Conservation (phyloP, 169 alveolate species). For the Plasmodium cynomolgi region DNA sequence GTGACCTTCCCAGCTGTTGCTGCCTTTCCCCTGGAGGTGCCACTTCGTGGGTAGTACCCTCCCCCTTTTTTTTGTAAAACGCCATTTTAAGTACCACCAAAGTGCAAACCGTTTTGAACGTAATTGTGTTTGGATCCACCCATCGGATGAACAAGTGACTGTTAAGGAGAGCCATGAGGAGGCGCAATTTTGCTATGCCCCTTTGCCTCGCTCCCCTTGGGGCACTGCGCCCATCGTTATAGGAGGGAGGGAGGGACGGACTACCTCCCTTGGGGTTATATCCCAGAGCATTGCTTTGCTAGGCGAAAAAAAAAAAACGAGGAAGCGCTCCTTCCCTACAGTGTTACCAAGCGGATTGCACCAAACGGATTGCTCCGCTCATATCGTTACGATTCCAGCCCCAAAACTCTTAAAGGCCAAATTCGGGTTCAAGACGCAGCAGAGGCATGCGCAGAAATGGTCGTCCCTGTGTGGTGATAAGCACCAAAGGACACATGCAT, state of each 20-base stretch:
- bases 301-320: neutral
- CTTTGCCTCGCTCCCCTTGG: too few species aligned
- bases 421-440: neutral
- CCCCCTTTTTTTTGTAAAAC: neutral
- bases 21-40: neutral
- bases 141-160: neutral
- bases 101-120: neutral
- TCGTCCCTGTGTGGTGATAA: neutral
- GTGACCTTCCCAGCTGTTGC: neutral
- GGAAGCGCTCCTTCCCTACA: neutral
- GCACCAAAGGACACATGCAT: neutral
- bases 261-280: neutral
- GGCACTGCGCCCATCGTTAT: too few species aligned
- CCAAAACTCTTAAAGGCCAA: neutral
- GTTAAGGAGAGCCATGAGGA: neutral
- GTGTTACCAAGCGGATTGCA: neutral
- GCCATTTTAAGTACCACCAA: neutral
- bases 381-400: neutral
- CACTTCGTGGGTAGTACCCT: neutral
- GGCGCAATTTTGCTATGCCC: neutral
- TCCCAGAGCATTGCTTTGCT: neutral
- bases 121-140: neutral
- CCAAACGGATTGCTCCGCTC: neutral
- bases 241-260: too few species aligned
- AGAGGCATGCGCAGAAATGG: neutral